Conservation (phyloP, 768 basidiomycete species). For the Collybia sordida region DNA sequence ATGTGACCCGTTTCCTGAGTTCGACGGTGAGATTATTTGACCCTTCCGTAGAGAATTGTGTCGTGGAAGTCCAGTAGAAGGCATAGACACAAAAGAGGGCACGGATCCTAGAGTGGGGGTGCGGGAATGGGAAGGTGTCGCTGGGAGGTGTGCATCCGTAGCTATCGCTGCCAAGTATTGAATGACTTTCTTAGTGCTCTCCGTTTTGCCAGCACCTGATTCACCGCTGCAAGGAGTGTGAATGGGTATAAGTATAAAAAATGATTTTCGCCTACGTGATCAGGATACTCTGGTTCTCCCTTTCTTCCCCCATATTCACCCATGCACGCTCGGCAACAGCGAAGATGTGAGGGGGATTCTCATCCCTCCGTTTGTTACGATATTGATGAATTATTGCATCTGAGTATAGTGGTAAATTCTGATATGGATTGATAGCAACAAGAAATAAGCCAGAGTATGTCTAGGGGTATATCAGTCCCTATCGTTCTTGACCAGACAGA, state of each 20-base stretch:
- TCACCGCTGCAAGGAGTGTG: constrained; percentile 66
- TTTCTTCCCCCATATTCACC: constrained; percentile 97
- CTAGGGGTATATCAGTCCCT: constrained; percentile 35
- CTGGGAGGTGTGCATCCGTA: constrained; percentile 64
- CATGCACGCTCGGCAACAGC: constrained; percentile 97
- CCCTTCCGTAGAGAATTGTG: constrained; percentile 61
- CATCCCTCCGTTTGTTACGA: constrained; percentile 82
- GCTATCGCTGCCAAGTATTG: constrained; percentile 99
- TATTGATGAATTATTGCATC: constrained; percentile 88
- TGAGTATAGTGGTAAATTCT: constrained; percentile 86
- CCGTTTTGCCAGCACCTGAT: constrained; percentile 98
- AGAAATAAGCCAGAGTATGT: constrained; percentile 96
- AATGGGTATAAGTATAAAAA: constrained; percentile 7
- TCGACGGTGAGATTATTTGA: constrained; percentile 43
- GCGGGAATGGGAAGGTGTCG: constrained; percentile 61
- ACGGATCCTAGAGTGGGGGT: constrained; percentile 57
- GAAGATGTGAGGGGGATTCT: constrained; percentile 96
- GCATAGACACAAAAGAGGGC: constrained; percentile 54
- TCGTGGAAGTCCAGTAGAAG: constrained; percentile 68
- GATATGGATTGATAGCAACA: constrained; percentile 98
- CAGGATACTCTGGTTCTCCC: constrained; percentile 96
- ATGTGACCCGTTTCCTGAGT: constrained; percentile 40
- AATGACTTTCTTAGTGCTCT: constrained; percentile 99
- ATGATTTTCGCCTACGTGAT: constrained; percentile 74
- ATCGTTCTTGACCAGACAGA: background rate